phyloP scores from a whole-genome alignment of 2,329 filamentous ascomycete genomes.

The Plenodomus biglobosus region DNA sequence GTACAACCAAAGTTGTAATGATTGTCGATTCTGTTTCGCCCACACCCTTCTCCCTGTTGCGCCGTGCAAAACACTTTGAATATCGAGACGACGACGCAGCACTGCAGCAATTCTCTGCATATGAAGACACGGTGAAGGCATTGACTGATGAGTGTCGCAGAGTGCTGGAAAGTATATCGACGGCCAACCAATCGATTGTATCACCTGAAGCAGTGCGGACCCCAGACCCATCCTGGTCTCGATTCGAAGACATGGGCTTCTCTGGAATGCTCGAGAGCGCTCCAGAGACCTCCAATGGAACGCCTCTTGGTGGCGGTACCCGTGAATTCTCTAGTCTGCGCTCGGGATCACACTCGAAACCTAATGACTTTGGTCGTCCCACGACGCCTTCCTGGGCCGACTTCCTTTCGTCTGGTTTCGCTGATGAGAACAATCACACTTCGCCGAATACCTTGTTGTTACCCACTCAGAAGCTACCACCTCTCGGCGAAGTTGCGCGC shows the following conservation, averaged over 20 bases:
- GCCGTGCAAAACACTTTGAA: slow-evolving; percentile 91
- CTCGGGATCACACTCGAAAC: slow-evolving; percentile 66
- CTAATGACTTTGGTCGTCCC: slow-evolving; percentile 71
- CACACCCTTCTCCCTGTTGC: slow-evolving; percentile 86
- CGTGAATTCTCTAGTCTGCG: slow-evolving; percentile 78
- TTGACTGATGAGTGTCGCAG: slow-evolving; percentile 92
- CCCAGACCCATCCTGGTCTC: slow-evolving; percentile 86
- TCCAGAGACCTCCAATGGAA: slow-evolving; percentile 39
- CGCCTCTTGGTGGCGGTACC: slow-evolving; percentile 18
- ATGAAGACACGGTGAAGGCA: slow-evolving; percentile 83
- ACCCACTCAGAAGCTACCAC: slow-evolving; percentile 92
- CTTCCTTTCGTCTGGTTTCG: slow-evolving; percentile 91
- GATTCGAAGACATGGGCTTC: slow-evolving; percentile 95
- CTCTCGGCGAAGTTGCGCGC: slow-evolving; percentile 67
- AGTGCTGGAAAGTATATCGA: slow-evolving; percentile 85
- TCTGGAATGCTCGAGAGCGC: slow-evolving; percentile 72
- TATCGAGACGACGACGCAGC: slow-evolving; percentile 86
- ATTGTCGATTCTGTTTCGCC: slow-evolving; percentile 94
- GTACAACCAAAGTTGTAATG: slow-evolving; percentile 91
- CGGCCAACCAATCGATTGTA: slow-evolving; percentile 78
- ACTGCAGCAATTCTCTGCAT: slow-evolving; percentile 83
- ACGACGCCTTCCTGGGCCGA: slow-evolving; percentile 98
- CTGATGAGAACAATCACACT: slow-evolving; percentile 70
- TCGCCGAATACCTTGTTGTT: slow-evolving; percentile 69
- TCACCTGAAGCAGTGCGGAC: slow-evolving; percentile 55